Evolutionary conservation across 2,329 filamentous ascomycete species (phyloP).

Genomic region (Clonostachys rhizophaga): DNA sequence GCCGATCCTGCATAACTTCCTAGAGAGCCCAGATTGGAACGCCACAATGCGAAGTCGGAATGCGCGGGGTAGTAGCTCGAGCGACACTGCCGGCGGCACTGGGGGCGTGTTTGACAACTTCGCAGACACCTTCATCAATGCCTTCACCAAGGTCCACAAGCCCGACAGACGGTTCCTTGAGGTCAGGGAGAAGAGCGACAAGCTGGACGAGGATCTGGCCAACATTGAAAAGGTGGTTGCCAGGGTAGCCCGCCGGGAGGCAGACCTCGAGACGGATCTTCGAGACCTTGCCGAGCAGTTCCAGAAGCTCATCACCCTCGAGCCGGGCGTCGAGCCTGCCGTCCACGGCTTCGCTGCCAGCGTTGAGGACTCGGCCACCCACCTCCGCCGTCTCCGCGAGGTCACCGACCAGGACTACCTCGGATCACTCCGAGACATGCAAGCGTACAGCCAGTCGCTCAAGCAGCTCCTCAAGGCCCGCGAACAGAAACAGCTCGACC

Average conservation of each 20-base stretch:
- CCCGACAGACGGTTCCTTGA: conserved; percentile 93
- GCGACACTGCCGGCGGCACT: conserved; percentile 30
- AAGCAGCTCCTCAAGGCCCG: conserved; percentile 87
- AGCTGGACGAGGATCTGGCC: conserved; percentile 86
- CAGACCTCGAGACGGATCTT: conserved; percentile 83
- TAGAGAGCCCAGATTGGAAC: conserved; percentile 95
- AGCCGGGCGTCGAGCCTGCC: conserved; percentile 78
- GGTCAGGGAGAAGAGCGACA: conserved; percentile 86
- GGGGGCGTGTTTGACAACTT: conserved; percentile 89
- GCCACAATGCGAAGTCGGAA: conserved; percentile 83
- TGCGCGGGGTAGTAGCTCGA: conserved; percentile 39
- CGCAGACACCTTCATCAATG: conserved; percentile 94
- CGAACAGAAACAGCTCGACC: conserved; percentile 97
- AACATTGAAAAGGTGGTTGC: conserved; percentile 96
- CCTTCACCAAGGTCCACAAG: conserved; percentile 94
- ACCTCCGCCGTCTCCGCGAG: conserved; percentile 78
- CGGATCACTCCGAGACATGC: conserved; percentile 89
- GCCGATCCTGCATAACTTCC: conserved; percentile 78
- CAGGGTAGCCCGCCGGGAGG: conserved; percentile 80
- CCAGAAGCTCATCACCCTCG: conserved; percentile 84
- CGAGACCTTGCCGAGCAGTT: conserved; percentile 90
- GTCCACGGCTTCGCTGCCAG: conserved; percentile 83
- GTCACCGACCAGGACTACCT: conserved; percentile 95
- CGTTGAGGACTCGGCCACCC: conserved; percentile 76
- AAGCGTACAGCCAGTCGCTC: conserved; percentile 83